These are phyloP conservation scores for Quambalaria eucalypti DNA, from an alignment of 1,284 basidiomycete genomes.

Conservation along the genomic window DNA sequence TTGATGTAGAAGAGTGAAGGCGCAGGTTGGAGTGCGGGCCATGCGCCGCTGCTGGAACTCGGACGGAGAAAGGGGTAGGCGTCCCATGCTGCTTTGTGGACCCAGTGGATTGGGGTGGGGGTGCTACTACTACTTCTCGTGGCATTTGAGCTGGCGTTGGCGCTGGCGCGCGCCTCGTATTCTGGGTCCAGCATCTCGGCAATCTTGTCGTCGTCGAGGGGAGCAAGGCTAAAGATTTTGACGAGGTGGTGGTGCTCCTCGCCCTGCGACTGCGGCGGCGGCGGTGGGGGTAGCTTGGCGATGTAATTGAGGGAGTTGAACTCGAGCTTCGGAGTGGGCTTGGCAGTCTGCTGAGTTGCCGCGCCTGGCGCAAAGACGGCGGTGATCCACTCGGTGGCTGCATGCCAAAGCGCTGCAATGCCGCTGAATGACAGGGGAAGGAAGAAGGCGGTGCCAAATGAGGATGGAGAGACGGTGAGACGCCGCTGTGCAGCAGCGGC, in stretches of 20 bases:
- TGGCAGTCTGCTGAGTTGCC: not conserved
- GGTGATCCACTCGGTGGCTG: not conserved
- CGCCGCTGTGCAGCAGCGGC: slow-evolving; percentile 5
- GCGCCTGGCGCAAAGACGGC: too few relatives aligned
- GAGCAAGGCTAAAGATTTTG: slow-evolving; percentile 65
- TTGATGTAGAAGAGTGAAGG: slow-evolving; percentile 78
- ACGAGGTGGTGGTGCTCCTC: slow-evolving; percentile 31
- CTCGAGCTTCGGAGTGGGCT: slow-evolving; percentile 51
- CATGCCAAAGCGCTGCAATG: too few relatives aligned
- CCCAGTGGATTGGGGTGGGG: slow-evolving; percentile 55
- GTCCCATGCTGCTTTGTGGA: slow-evolving; percentile 63
- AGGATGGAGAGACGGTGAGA: not conserved
- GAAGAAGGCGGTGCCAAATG: not conserved
- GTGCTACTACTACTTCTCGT: too few relatives aligned
- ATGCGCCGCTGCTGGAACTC: slow-evolving; percentile 50
- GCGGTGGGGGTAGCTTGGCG: slow-evolving; percentile 52
- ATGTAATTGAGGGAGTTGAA: slow-evolving; percentile 88
- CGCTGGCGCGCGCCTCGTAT: too few relatives aligned
- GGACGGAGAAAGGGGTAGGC: slow-evolving; percentile 59
- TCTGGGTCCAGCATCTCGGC: slow-evolving; percentile 24
- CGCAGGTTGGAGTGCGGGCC: slow-evolving; percentile 67
- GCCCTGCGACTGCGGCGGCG: slow-evolving; percentile 23
- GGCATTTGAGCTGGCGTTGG: too few relatives aligned
- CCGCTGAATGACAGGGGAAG: too few relatives aligned
- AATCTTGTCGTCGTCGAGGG: slow-evolving; percentile 63